phyloP scores from a whole-genome alignment of 257 asterid genomes.

The Linderniella brevidens region DNA sequence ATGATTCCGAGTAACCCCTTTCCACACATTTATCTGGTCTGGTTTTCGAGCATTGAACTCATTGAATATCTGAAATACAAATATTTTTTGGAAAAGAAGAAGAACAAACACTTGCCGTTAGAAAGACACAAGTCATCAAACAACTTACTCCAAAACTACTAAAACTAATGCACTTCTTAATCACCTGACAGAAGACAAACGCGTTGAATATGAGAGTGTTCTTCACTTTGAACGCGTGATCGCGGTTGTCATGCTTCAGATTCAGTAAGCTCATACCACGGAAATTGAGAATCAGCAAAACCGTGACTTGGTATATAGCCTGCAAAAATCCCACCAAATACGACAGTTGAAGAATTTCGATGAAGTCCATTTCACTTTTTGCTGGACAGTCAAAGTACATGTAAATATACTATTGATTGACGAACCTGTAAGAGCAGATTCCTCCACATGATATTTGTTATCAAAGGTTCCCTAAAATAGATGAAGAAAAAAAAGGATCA shows the following conservation, averaged over 20 bases:
- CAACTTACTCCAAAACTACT: background rate
- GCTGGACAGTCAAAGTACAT: background rate
- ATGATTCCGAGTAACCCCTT: conserved; percentile 58
- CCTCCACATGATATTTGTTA: conserved; percentile 98
- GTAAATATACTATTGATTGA: background rate
- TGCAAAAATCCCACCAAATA: conserved; percentile 17
- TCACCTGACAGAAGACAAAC: conserved; percentile 77
- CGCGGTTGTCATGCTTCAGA: conserved; percentile 26
- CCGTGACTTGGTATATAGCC: conserved; percentile 87
- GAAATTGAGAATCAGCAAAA: conserved; percentile 75
- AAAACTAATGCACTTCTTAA: background rate
- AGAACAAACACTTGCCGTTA: background rate
- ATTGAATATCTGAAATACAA: conserved; percentile 47
- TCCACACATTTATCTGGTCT: conserved; percentile 65
- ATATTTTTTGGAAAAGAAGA: conserved; percentile 8
- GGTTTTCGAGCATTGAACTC: conserved; percentile 92
- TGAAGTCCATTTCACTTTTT: background rate
- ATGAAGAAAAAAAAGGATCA: conserved; percentile 8
- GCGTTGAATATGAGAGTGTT: conserved; percentile 84
- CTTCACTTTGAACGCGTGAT: conserved; percentile 49
- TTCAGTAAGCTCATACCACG: conserved; percentile 46
- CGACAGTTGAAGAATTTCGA: background rate
- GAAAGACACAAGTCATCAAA: background rate
- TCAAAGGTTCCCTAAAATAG: conserved; percentile 77
- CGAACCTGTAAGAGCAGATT: conserved; percentile 72